A percentile compares a stretch with the other conserved stretches of the same genome.
Conservation (phyloP, 176 grass and related monocot genomes). For the Olyra latifolia region DNA sequence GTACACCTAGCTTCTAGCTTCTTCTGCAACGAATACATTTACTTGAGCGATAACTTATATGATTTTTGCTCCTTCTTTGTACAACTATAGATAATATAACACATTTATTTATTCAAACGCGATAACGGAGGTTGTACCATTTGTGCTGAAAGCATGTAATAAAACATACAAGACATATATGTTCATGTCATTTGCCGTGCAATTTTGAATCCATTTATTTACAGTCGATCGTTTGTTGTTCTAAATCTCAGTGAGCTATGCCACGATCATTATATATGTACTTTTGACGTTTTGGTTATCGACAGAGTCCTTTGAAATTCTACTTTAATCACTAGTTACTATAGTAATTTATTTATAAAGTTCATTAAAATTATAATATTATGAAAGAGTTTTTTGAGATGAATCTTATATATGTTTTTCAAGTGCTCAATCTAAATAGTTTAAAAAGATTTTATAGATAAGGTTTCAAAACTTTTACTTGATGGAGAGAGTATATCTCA, state of each 20-base stretch:
- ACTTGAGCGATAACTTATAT: constrained; percentile 8
- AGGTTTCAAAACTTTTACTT: too few relatives aligned
- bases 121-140: neutral
- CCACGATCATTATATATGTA: neutral
- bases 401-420: too few relatives aligned
- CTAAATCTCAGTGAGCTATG: neutral
- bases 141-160: constrained; percentile 12
- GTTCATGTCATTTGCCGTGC: neutral
- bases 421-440: too few relatives aligned
- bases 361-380: too few relatives aligned
- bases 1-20: constrained; percentile 3
- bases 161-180: neutral
- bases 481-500: too few relatives aligned
- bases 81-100: constrained; percentile 32
- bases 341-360: too few relatives aligned
- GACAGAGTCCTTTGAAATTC: neutral
- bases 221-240: neutral
- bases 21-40: neutral
- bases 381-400: too few relatives aligned
- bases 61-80: constrained; percentile 8
- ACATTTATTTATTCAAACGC: constrained; percentile 17
- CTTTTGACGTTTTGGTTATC: neutral
- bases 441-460: too few relatives aligned
- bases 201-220: neutral
- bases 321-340: too few relatives aligned